Evolutionary conservation across 345 rosid species (phyloP).

Genomic region (Eucalyptus victrix): DNA sequence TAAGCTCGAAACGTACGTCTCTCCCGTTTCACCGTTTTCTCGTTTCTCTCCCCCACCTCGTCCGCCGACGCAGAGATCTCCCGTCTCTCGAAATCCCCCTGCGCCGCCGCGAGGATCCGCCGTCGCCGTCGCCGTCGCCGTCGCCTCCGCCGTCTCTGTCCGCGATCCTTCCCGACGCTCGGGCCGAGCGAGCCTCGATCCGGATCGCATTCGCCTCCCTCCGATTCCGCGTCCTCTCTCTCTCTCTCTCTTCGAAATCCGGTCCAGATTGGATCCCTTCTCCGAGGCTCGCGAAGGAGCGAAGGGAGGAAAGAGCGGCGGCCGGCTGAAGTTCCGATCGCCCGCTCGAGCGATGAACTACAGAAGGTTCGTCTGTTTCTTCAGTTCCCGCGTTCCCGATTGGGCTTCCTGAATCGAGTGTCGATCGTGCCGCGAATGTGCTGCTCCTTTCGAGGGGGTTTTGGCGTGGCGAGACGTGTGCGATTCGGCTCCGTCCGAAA

Average conservation of each 20-base stretch:
- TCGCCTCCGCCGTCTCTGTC: neutral
- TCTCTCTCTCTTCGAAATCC: neutral
- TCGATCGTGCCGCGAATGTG: neutral
- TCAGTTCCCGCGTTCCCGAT: neutral
- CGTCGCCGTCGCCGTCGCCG: neutral
- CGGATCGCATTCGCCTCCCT: neutral
- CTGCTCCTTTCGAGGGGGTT: neutral
- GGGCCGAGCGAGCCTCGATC: neutral
- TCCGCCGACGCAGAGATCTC: neutral
- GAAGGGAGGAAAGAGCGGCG: neutral
- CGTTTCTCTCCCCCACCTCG: neutral
- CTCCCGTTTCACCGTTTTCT: neutral
- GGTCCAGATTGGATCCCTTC: neutral
- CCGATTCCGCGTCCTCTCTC: neutral
- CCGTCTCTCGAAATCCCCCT: neutral
- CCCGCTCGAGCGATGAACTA: neutral
- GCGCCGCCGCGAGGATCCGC: neutral
- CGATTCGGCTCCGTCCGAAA: neutral
- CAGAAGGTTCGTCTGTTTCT: neutral
- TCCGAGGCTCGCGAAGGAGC: neutral
- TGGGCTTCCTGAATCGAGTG: neutral
- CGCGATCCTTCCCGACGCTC: neutral
- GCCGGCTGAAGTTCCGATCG: neutral
- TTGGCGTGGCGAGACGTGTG: neutral
- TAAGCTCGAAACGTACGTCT: too few relatives aligned